A percentile compares a stretch with the other conserved stretches of the same genome.
Evolutionary conservation across 768 basidiomycete species (phyloP).

Genomic region (Tephrocybe sp.): DNA sequence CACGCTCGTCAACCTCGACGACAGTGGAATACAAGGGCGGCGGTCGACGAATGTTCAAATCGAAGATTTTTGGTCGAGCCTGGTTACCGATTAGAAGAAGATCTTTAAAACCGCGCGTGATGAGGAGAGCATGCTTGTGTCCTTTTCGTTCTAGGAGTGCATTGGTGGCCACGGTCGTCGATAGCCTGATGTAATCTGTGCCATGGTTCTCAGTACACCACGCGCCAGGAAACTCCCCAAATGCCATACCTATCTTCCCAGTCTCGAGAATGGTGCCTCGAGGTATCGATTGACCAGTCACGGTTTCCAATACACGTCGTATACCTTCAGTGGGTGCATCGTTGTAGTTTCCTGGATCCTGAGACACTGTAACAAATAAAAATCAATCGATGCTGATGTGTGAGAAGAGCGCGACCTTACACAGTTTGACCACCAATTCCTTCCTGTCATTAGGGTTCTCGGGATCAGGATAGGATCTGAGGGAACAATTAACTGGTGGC

Average conservation of each 20-base stretch:
- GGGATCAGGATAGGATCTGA: slow-evolving; percentile 75
- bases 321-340: slow-evolving; percentile 97
- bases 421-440: slow-evolving; percentile 88
- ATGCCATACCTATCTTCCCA: slow-evolving; percentile 70
- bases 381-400: not conserved
- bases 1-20: slow-evolving; percentile 84
- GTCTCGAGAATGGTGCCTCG: slow-evolving; percentile 70
- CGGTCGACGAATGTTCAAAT: slow-evolving; percentile 84
- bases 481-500: not conserved
- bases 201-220: not conserved
- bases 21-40: slow-evolving; percentile 76
- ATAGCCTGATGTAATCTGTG: slow-evolving; percentile 85
- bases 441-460: slow-evolving; percentile 58
- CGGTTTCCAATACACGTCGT: slow-evolving; percentile 77
- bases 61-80: slow-evolving; percentile 92
- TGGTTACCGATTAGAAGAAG: slow-evolving; percentile 94
- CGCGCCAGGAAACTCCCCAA: not conserved
- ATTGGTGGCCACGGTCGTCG: slow-evolving; percentile 96
- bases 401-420: slow-evolving; percentile 43
- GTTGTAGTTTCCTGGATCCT: slow-evolving; percentile 82
- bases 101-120: slow-evolving; percentile 91
- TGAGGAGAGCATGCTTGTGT: slow-evolving; percentile 85
- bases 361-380: slow-evolving; percentile 59
- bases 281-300: slow-evolving; percentile 67
- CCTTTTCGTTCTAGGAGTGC: slow-evolving; percentile 95